phyloP scores from a whole-genome alignment of 176 grass and related monocot species.

The Cocos nucifera region DNA sequence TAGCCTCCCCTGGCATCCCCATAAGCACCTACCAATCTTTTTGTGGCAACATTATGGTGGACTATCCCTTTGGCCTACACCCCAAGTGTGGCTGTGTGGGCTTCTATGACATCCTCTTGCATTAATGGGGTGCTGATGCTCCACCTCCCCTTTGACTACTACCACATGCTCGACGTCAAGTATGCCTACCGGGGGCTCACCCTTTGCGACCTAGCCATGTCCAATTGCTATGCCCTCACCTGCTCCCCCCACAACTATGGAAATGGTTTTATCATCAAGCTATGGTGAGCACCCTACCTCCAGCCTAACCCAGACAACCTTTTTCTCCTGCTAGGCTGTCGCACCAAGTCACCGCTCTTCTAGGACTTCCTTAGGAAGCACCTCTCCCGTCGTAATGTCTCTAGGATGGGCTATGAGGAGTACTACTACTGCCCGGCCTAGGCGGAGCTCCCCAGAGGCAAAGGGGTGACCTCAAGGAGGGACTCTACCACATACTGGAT shows the following conservation, averaged over 20 bases:
- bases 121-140: slow-evolving; percentile 84
- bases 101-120: slow-evolving; percentile 81
- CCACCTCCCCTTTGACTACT: slow-evolving; percentile 77
- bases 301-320: slow-evolving; percentile 64
- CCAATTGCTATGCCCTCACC: slow-evolving; percentile 79
- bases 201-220: slow-evolving; percentile 81
- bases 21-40: slow-evolving; percentile 30
- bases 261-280: slow-evolving; percentile 71
- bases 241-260: slow-evolving; percentile 36
- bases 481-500: slow-evolving; percentile 22
- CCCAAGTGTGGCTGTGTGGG: slow-evolving; percentile 63
- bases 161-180: slow-evolving; percentile 85
- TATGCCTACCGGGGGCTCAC: slow-evolving; percentile 69
- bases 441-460: slow-evolving; percentile 25
- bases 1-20: slow-evolving; percentile 19
- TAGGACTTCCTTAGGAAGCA: slow-evolving; percentile 76
- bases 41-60: slow-evolving; percentile 88
- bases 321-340: slow-evolving; percentile 88
- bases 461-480: not conserved
- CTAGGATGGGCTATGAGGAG: slow-evolving; percentile 65
- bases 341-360: slow-evolving; percentile 64
- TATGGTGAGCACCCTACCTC: slow-evolving; percentile 65
- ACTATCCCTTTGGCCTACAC: slow-evolving; percentile 74
- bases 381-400: slow-evolving; percentile 76
- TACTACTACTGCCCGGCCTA: slow-evolving; percentile 71